These are phyloP conservation scores for Trichopus zeylanicus DNA, from an alignment of 116 monocot genomes.

Conservation along the genomic window DNA sequence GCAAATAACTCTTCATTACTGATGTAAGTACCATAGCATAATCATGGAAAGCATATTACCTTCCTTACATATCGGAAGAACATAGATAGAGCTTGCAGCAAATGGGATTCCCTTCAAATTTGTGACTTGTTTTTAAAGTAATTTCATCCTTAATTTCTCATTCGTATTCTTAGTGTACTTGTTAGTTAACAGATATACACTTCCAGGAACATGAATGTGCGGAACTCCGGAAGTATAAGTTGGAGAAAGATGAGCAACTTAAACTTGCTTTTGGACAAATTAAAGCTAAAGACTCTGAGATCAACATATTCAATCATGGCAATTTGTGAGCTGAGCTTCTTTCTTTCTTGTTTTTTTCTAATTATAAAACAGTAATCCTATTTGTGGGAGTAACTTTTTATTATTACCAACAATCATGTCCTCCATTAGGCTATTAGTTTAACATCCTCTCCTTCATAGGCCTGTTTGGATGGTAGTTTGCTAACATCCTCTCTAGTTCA, in stretches of 20 bases:
- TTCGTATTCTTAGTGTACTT: background rate
- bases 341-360: background rate
- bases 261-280: slow-evolving; percentile 29
- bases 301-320: slow-evolving; percentile 30
- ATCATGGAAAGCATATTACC: too few species aligned
- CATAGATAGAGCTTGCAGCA: too few species aligned
- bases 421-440: background rate
- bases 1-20: too few species aligned
- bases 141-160: background rate
- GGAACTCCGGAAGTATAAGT: slow-evolving; percentile 34
- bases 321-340: slow-evolving; percentile 31
- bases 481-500: too few species aligned
- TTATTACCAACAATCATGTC: background rate
- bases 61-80: too few species aligned
- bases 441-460: too few species aligned
- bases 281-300: slow-evolving; percentile 47
- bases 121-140: too few species aligned
- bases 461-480: too few species aligned
- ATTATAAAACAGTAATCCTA: background rate
- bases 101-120: too few species aligned
- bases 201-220: slow-evolving; percentile 43
- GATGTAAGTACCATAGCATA: too few species aligned
- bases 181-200: background rate
- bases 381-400: too few species aligned
- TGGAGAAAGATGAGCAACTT: slow-evolving; percentile 48